These are phyloP conservation scores for Aspergillus brasiliensis DNA, from an alignment of 2,329 filamentous ascomycete species.

Conservation along the genomic window DNA sequence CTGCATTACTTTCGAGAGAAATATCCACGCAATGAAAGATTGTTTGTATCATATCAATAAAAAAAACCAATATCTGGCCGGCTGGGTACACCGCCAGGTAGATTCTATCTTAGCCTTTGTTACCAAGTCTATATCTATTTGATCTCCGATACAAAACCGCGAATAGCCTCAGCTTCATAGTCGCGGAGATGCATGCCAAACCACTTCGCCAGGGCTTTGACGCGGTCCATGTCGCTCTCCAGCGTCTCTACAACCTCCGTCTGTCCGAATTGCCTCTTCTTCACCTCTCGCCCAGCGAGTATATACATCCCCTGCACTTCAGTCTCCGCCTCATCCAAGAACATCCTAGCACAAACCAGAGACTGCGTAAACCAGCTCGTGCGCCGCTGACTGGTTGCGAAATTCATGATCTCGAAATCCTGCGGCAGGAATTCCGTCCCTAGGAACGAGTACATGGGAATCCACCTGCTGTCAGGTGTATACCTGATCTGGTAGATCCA, in stretches of 20 bases:
- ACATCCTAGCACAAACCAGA: slow-evolving; percentile 58
- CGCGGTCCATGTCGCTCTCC: slow-evolving; percentile 55
- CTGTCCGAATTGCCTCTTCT: slow-evolving; percentile 55
- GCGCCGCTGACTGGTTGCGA: slow-evolving; percentile 53
- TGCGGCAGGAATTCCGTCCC: slow-evolving; percentile 63
- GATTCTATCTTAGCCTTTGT: not conserved
- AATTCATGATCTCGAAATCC: slow-evolving; percentile 66
- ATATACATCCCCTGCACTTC: slow-evolving; percentile 57
- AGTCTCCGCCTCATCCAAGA: slow-evolving; percentile 51
- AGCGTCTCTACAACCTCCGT: slow-evolving; percentile 53
- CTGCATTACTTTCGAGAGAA: slow-evolving; percentile 20
- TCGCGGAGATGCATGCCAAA: slow-evolving; percentile 57
- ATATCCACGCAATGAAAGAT: slow-evolving; percentile 21
- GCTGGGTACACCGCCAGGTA: slow-evolving; percentile 11
- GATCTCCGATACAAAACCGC: slow-evolving; percentile 53
- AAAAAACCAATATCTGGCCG: slow-evolving; percentile 9
- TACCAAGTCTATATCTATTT: slow-evolving; percentile 18
- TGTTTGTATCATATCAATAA: slow-evolving; percentile 24
- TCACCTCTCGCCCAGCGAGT: slow-evolving; percentile 55
- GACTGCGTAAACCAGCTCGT: slow-evolving; percentile 57
- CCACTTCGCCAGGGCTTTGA: slow-evolving; percentile 53
- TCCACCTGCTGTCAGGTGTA: slow-evolving; percentile 54
- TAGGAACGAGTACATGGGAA: slow-evolving; percentile 65
- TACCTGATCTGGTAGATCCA: slow-evolving; percentile 68
- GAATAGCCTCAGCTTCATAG: slow-evolving; percentile 55